Base-by-base conservation (phyloP, 148 eudicot species). In the Rhododendron vialii region DNA sequence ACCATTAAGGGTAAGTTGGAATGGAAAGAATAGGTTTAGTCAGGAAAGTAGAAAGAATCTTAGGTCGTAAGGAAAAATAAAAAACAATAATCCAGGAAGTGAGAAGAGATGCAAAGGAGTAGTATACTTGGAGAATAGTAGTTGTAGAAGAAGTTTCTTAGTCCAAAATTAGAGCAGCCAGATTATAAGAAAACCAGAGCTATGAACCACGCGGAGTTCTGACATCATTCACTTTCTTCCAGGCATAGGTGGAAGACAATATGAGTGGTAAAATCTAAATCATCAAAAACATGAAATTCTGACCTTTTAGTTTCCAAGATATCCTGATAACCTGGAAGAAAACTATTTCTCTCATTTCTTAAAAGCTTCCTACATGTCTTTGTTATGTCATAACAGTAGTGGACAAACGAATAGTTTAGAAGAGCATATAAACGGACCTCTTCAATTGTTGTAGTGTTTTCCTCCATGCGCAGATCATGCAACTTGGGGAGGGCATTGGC, bases 401-500 rank as follows among this genome's bases (percentile, higher is more conserved):
- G 51, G 38, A 36, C 17, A 13, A 59, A 78, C n/a, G 26, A 35
- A 3, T 13, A 86, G 61, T 13, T 7, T 1, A 65, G 38, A 47
- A 78, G 36, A 63, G 28, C 24, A 74, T 33, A 84, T 36, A 79
- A 84, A 73, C 57, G 84, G 20, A 95, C 99, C 98, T 95, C 99
- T 90, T 93, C 95, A 91, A 98, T 92, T 43, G 95, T 87, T 63
- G 91, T 86, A 83, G 88, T 89, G 87, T 91, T 92, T 84, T 94
- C 98, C 88, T 95, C 98, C 88, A 90, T 90, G 63, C 95, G 95
- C 90, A 98, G 86, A 87, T 98, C 99, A 85, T 98, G 95, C 90
- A 98, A 89, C 90, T 98, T 98, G 30, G 98, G 98, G 84, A 98
- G 96, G 80, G 99, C 98, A 93, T 92, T 95, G 83, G 99, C 99